Conservation (phyloP, 2,329 filamentous ascomycete species). For the Fusarium verrucosum region DNA sequence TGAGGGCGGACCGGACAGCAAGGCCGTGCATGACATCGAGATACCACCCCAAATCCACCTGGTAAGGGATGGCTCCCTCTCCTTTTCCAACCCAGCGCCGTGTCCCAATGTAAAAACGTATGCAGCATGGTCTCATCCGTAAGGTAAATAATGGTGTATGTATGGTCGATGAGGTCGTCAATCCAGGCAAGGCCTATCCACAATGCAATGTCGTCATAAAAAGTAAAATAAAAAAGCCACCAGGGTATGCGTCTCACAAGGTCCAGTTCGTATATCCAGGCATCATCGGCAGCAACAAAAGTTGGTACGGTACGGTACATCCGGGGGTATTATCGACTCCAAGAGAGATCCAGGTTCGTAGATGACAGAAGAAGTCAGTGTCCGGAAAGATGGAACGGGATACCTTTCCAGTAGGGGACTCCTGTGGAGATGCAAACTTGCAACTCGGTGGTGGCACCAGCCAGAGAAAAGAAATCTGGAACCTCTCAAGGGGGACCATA, state of each 20-base stretch:
- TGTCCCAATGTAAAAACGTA: slow-evolving; percentile 45
- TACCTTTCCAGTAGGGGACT: slow-evolving; percentile 42
- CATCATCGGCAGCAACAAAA: slow-evolving; percentile 41
- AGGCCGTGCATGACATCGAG: slow-evolving; percentile 38
- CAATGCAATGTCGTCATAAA: slow-evolving; percentile 44
- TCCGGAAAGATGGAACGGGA: slow-evolving; percentile 32
- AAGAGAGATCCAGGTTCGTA: slow-evolving; percentile 30
- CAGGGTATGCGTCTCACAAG: slow-evolving; percentile 34
- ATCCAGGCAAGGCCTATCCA: slow-evolving; percentile 42
- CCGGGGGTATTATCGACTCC: slow-evolving; percentile 41
- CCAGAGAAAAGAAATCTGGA: slow-evolving; percentile 39
- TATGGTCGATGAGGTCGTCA: slow-evolving; percentile 42
- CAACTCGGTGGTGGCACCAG: slow-evolving; percentile 40
- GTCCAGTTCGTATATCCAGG: slow-evolving; percentile 35
- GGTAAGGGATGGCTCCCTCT: slow-evolving; percentile 34
- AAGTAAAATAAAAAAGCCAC: slow-evolving; percentile 37
- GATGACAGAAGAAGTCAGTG: slow-evolving; percentile 29
- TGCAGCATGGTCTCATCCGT: slow-evolving; percentile 50
- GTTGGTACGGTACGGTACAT: slow-evolving; percentile 36
- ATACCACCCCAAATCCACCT: slow-evolving; percentile 41
- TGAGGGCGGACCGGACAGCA: slow-evolving; percentile 49
- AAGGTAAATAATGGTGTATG: slow-evolving; percentile 38
- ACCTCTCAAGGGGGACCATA: slow-evolving; percentile 33
- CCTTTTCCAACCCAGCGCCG: slow-evolving; percentile 48
- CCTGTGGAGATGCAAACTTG: slow-evolving; percentile 46